Evolutionary conservation across 768 basidiomycete species (phyloP).

Genomic region (Suillus lakei): DNA sequence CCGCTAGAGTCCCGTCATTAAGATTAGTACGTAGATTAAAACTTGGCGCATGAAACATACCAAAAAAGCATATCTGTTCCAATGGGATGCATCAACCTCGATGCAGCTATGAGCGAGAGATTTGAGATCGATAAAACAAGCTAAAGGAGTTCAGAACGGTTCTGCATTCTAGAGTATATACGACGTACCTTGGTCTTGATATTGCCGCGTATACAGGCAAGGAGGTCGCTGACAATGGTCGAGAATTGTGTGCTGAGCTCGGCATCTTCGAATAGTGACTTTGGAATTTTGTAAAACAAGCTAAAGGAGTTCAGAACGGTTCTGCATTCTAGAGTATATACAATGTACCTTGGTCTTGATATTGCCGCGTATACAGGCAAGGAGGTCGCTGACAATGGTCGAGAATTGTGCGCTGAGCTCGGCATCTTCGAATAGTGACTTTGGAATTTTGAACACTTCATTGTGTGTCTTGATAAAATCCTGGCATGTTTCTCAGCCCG

Average conservation of each 20-base stretch:
- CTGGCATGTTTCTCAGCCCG: neutral
- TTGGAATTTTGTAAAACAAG: no score
- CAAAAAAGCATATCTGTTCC: conserved; percentile 11
- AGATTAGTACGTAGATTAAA: neutral
- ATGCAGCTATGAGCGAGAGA: conserved; percentile 1
- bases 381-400: conserved; percentile 3
- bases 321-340: no score
- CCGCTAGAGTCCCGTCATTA: neutral
- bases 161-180: no score
- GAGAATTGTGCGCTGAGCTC: neutral
- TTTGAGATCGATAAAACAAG: neutral
- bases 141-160: no score
- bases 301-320: no score
- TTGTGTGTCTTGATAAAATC: conserved; percentile 9
- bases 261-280: neutral
- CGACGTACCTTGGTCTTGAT: neutral
- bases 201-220: conserved; percentile 1
- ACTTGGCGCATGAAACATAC: neutral
- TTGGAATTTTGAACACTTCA: conserved; percentile 8
- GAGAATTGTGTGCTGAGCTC: neutral
- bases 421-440: neutral
- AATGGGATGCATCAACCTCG: conserved; percentile 5
- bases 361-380: conserved; percentile 1
- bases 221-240: conserved; percentile 3
- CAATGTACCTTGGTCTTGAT: neutral